Base-by-base conservation (phyloP, 139 green algal genomes). In the Gonium pectorale region DNA sequence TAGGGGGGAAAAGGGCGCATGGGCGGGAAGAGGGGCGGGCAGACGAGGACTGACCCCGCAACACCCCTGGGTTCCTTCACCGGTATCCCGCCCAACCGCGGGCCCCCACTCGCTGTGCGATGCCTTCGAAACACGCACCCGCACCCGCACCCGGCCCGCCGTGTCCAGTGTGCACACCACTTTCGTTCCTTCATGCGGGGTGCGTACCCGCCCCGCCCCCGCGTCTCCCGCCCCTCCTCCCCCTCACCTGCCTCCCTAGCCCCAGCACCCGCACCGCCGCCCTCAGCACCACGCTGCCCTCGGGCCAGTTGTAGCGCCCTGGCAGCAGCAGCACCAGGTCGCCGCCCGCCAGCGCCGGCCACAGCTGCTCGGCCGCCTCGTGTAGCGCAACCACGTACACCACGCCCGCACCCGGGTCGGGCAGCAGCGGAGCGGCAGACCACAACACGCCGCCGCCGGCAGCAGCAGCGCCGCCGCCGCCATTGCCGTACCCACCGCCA, bases 281-380 rank as follows among this genome's bases (percentile, higher is more conserved):
- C 49, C 49, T 31, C 79, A 77, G 46, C 52, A 59, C 5, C 64
- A 75, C 66, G 7, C 43, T 75, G 19, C 79, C 63, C 67, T 78
- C 79, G 33, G 79, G 63, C 79, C 78, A 89, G 68, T 69, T 71
- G 85, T 89, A 89, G 24, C 85, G 68, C 78, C 85, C 85, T 27
- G 85, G 85, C 64, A 66, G 29, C n/a, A 89, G 85, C 67, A 89
- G 69, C 54, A 89, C 66, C 31, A 83, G n/a, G 67, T 89, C 85
- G 15, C 85, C 85, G 8, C 73, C 38, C 54, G 41, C 31, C 44
- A 83, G 68, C 17, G 44, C 33, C 21, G 73, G 54, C 85, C 83
- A 79, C 54, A 83, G 66, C 44, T 73, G 78, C 78, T 70, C 49
- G 0, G 44, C 67, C 67, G 31, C 67, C 37, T 81, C 69, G 44